Conservation (phyloP, 495 filamentous ascomycete species). For the Penicillium robsamsonii region DNA sequence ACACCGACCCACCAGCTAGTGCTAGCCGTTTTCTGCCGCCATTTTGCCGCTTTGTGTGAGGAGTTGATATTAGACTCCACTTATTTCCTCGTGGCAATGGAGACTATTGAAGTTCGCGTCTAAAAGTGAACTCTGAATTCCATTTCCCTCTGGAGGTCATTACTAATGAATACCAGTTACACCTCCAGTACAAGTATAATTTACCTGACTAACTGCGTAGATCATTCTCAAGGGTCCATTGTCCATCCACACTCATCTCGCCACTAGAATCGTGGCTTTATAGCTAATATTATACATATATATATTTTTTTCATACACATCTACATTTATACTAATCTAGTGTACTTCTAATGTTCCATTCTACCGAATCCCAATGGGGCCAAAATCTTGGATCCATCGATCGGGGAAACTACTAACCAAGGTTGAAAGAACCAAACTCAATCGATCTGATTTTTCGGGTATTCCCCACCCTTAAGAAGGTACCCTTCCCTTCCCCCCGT, state of each 20-base stretch:
- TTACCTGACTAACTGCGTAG: not conserved
- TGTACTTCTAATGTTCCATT: no score
- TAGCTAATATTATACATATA: not conserved
- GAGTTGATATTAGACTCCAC: conserved; percentile 8
- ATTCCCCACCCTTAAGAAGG: conserved; percentile 10
- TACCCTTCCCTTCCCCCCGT: conserved; percentile 1
- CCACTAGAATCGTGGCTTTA: not conserved
- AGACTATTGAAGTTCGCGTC: conserved; percentile 7
- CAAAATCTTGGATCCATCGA: not conserved
- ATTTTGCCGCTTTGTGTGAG: not conserved
- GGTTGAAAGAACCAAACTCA: not conserved
- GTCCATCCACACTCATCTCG: not conserved
- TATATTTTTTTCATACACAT: not conserved
- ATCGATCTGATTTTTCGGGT: conserved; percentile 22
- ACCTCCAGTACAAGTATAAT: not conserved
- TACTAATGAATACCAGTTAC: no score
- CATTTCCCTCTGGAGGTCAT: no score
- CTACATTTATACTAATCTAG: no score
- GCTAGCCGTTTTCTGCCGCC: conserved; percentile 31
- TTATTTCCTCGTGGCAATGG: conserved; percentile 8
- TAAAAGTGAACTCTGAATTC: not conserved
- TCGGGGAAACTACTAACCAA: not conserved
- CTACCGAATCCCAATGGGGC: not conserved
- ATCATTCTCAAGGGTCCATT: not conserved
- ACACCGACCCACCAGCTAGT: conserved; percentile 34